Evolutionary conservation across 768 basidiomycete species (phyloP), one percentile per base, ranked within the genome.

Genomic region (Amanita thiersii): DNA sequence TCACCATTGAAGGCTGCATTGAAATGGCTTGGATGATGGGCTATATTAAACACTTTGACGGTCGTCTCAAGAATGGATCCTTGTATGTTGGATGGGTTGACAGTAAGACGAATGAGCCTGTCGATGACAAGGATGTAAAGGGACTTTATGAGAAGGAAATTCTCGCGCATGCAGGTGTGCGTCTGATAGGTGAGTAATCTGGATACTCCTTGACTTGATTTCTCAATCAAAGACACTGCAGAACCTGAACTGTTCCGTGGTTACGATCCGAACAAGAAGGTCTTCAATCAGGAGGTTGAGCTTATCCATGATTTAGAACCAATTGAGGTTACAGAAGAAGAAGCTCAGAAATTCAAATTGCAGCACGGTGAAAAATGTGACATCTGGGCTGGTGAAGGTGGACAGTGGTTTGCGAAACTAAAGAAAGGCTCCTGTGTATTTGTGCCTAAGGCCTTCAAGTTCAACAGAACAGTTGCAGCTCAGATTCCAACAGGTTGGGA

Each of bases 21-120:
- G 96, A 99, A 68, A 94, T 99, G 87, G 93, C 94, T 2, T 99
- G 94, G 93, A 82, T 98, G 63, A 98, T 93, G 89, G 94, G 96
- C 30, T 79, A 77, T 65, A 96, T 98, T 76, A 96, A 93, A 62
- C 92, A 99, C 69, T 94, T 97, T 62, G 89, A 99, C 51, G 96
- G 96, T 12, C 91, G 91, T 44, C 75, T 98, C 51, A 92, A 94
- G 66, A 79, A 86, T 51, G 91, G 90, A 32, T 77, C 86, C 23
- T 72, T 94, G 23, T 86, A 97, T 55, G 94, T 99, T 51, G 96
- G 96, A 24, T 99, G 96, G 96, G 92, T 97, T 37, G 94, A 98
- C 55, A 79, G 81, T 56, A 94, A 96, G 72, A 79, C 85, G 10
- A 76, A 69, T 32, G 93, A 98, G 49, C 91, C 96, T 5, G 84